A percentile compares a stretch with the other conserved stretches of the same genome.
These are phyloP conservation scores for Macaranga tanarius DNA, from an alignment of 441 rosid species.

Conservation along the genomic window DNA sequence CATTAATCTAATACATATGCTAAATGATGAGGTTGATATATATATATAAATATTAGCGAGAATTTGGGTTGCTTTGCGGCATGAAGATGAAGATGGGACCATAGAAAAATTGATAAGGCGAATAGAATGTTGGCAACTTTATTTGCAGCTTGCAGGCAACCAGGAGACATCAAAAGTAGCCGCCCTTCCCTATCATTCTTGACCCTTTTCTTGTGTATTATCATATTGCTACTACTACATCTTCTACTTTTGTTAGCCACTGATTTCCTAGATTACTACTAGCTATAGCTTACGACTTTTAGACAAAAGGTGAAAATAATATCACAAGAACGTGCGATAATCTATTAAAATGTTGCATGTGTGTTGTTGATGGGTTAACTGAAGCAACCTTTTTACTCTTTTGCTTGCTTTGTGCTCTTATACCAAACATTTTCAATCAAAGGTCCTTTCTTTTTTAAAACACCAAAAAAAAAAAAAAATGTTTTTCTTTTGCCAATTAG, in stretches of 20 bases:
- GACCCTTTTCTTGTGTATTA: neutral
- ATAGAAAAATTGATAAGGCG: neutral
- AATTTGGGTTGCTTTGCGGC: conserved; percentile 12
- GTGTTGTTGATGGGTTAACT: neutral
- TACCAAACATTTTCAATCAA: conserved; percentile 14
- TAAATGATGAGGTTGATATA: neutral
- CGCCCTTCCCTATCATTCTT: conserved; percentile 7
- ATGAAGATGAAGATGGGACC: conserved; percentile 16
- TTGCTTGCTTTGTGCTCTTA: conserved; percentile 10
- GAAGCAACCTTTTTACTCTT: neutral
- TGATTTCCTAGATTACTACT: conserved; percentile 2
- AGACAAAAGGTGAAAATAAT: too few relatives aligned
- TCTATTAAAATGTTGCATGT: neutral
- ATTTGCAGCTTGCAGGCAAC: conserved; percentile 25
- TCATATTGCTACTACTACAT: neutral
- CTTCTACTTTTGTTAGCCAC: neutral
- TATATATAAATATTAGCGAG: too few relatives aligned
- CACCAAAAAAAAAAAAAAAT: too few relatives aligned
- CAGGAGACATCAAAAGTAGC: conserved; percentile 25
- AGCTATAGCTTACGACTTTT: neutral
- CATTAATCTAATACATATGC: neutral
- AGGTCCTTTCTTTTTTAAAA: too few relatives aligned
- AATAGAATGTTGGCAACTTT: conserved; percentile 19
- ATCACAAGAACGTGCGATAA: neutral
- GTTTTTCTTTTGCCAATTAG: too few relatives aligned